Evolutionary conservation across 1,139 yeast species (phyloP).

Genomic region (Hemisphaericaspora subhashii): DNA sequence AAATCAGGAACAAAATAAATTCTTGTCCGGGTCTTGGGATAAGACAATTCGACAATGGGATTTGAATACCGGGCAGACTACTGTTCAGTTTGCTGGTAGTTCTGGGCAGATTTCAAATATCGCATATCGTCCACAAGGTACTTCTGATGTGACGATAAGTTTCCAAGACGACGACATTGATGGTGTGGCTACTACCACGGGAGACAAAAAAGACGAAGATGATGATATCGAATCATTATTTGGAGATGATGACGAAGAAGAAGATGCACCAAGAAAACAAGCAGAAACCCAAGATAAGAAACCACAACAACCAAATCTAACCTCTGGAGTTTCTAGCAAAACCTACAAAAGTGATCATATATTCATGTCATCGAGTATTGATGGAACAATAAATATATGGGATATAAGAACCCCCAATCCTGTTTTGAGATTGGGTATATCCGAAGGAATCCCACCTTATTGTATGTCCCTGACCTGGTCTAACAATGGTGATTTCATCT

Average conservation of each 20-base stretch:
- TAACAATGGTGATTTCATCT: constrained; percentile 72
- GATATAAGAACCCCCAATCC: constrained; percentile 61
- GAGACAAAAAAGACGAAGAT: constrained; percentile 33
- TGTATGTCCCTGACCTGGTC: constrained; percentile 94
- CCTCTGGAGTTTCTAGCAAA: constrained; percentile 21
- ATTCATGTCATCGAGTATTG: constrained; percentile 79
- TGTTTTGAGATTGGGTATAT: constrained; percentile 54
- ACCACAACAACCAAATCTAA: constrained; percentile 13
- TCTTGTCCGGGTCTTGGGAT: constrained; percentile 92
- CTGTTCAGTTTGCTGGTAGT: constrained; percentile 49
- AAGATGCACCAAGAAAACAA: constrained; percentile 18
- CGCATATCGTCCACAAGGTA: constrained; percentile 76
- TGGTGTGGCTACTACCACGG: constrained; percentile 2
- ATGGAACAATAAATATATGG: constrained; percentile 84
- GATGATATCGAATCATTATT: constrained; percentile 77
- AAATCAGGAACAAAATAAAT: constrained; percentile 57
- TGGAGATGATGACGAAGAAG: constrained; percentile 62
- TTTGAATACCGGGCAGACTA: constrained; percentile 65
- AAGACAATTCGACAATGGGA: constrained; percentile 81
- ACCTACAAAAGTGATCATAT: constrained; percentile 50
- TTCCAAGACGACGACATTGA: constrained; percentile 16
- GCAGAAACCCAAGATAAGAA: constrained; percentile 23
- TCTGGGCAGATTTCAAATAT: constrained; percentile 80
- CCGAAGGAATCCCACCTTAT: constrained; percentile 87
- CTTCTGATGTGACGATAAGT: constrained; percentile 34